These are phyloP conservation scores for Xylariaceae sp. DNA, from an alignment of 2,329 filamentous ascomycete genomes.

Conservation along the genomic window DNA sequence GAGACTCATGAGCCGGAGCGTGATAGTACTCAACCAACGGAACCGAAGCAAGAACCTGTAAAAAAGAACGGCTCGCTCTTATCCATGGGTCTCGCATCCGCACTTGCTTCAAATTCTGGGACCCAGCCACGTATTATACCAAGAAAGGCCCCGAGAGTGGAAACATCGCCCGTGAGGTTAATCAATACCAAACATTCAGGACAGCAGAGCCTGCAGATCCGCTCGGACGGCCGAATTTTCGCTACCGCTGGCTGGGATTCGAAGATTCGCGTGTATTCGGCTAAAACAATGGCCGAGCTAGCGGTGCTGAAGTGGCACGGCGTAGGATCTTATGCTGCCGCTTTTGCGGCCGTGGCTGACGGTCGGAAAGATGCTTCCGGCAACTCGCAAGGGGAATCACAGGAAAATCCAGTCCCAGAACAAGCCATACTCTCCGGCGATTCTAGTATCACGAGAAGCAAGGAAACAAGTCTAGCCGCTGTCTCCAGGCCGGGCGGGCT, in stretches of 20 bases:
- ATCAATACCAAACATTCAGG: conserved; percentile 82
- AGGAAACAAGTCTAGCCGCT: conserved; percentile 23
- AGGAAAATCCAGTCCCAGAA: conserved; percentile 9
- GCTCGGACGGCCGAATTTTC: conserved; percentile 76
- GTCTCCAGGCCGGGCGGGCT: conserved; percentile 32
- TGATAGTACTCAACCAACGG: neutral
- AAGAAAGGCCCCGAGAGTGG: conserved; percentile 12
- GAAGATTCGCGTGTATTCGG: conserved; percentile 72
- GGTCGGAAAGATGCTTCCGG: conserved; percentile 7
- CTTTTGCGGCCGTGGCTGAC: conserved; percentile 54
- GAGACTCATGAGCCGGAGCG: neutral
- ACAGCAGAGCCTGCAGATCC: conserved; percentile 73
- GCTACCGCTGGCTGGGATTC: conserved; percentile 93
- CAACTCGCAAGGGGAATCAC: conserved; percentile 2
- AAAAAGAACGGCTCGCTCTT: neutral
- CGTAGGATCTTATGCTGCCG: conserved; percentile 76
- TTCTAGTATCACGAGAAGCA: conserved; percentile 6
- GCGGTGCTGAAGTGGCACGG: conserved; percentile 94
- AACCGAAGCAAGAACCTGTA: neutral
- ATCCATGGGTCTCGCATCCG: conserved; percentile 20
- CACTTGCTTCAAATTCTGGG: conserved; percentile 11
- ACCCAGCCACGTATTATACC: conserved; percentile 10
- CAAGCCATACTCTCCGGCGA: neutral
- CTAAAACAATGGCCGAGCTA: conserved; percentile 75
- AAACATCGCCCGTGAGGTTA: conserved; percentile 50